Evolutionary conservation across 2,329 filamentous ascomycete genomes (phyloP).

Genomic region (Myriosclerotinia duriaeana): DNA sequence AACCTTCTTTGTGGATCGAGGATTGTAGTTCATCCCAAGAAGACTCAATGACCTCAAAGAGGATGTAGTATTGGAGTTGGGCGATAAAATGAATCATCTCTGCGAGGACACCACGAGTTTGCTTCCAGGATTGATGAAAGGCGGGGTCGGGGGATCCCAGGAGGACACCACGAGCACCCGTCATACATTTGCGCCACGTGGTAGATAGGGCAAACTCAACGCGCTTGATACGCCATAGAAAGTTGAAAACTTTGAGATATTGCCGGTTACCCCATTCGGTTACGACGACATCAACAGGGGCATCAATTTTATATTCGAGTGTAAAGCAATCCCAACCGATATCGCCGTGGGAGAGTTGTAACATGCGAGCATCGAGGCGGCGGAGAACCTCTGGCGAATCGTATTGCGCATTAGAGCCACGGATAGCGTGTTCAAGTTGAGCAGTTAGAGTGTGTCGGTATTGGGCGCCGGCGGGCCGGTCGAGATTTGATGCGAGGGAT

Average conservation of each 20-base stretch:
- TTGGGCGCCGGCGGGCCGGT: constrained; percentile 92
- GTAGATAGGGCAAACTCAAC: constrained; percentile 91
- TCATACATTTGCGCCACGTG: constrained; percentile 95
- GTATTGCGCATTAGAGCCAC: constrained; percentile 94
- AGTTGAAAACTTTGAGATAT: constrained; percentile 99
- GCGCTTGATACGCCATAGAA: constrained; percentile 95
- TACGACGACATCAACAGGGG: constrained; percentile 93
- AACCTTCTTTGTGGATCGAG: constrained; percentile 78
- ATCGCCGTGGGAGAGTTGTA: constrained; percentile 92
- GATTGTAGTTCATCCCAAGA: constrained; percentile 90
- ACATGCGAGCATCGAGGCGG: constrained; percentile 93
- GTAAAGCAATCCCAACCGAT: constrained; percentile 99
- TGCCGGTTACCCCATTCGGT: constrained; percentile 94
- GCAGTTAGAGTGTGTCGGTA: constrained; percentile 96
- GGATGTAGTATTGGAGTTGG: constrained; percentile 96
- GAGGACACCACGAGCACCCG: constrained; percentile 86
- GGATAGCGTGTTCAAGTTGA: constrained; percentile 96
- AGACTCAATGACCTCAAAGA: constrained; percentile 97
- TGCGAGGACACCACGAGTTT: constrained; percentile 80
- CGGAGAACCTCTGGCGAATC: constrained; percentile 89
- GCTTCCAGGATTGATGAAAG: constrained; percentile 82
- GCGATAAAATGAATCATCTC: constrained; percentile 99
- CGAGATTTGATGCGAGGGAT: constrained; percentile 85
- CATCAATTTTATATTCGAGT: constrained; percentile 96
- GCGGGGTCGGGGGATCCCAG: constrained; percentile 65